Evolutionary conservation across 1,284 basidiomycete species (phyloP).

Genomic region (Cryptococcus deneoformans): DNA sequence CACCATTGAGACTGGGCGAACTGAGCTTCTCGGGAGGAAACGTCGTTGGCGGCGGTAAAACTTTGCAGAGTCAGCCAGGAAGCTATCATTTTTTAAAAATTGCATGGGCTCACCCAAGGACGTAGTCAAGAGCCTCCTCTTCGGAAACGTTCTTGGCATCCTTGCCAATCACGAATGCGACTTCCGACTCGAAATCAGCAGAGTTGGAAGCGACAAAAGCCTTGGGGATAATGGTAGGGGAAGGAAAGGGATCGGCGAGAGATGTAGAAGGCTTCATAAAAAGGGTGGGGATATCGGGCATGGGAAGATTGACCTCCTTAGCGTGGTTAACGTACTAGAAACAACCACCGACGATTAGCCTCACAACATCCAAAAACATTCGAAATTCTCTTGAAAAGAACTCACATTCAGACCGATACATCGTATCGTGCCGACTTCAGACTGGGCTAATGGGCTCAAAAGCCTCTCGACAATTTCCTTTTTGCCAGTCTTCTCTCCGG

Average conservation of each 20-base stretch:
- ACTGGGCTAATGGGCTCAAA: conserved; percentile 39
- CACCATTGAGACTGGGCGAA: conserved; percentile 29
- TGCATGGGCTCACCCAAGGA: conserved; percentile 58
- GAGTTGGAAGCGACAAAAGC: conserved; percentile 62
- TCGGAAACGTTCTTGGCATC: conserved; percentile 72
- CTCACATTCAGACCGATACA: conserved; percentile 47
- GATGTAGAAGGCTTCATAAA: conserved; percentile 43
- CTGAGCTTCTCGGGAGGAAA: conserved; percentile 37
- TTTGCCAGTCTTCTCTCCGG: conserved; percentile 42
- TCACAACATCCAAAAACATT: too few relatives aligned
- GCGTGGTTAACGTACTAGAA: conserved; percentile 48
- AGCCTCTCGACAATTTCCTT: conserved; percentile 32
- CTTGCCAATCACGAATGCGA: conserved; percentile 81
- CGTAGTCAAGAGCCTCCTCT: conserved; percentile 73
- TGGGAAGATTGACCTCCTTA: conserved; percentile 35
- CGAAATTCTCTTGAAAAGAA: neutral
- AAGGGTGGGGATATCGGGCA: conserved; percentile 38
- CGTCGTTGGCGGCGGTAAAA: conserved; percentile 50
- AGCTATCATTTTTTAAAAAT: conserved; percentile 22
- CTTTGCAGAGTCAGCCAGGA: conserved; percentile 12
- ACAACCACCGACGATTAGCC: neutral
- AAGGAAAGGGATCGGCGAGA: conserved; percentile 38
- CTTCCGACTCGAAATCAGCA: conserved; percentile 85
- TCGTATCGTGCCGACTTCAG: conserved; percentile 44
- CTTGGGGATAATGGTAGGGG: conserved; percentile 35